These are phyloP conservation scores for Macrophomina pseudophaseolina DNA, from an alignment of 2,329 filamentous ascomycete species.

Conservation along the genomic window DNA sequence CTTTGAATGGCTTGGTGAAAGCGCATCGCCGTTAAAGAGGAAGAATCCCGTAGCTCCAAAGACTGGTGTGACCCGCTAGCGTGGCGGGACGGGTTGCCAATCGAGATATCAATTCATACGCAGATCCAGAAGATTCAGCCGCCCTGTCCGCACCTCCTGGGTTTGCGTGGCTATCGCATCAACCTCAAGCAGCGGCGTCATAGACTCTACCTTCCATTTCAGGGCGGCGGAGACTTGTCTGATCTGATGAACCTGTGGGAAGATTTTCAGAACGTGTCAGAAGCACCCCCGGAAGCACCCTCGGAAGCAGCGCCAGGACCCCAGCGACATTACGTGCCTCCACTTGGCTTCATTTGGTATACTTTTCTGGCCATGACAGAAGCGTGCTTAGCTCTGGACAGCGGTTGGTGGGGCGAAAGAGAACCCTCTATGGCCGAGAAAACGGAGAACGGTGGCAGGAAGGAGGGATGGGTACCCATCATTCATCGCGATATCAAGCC, in stretches of 20 bases:
- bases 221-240: not conserved
- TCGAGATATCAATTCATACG: slow-evolving; percentile 1
- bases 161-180: not conserved
- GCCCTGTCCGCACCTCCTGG: not conserved
- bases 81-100: slow-evolving; percentile 2
- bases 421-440: not conserved
- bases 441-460: not conserved
- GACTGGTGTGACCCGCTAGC: not conserved
- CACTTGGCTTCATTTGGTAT: not conserved
- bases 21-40: slow-evolving; percentile 1
- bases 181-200: not conserved
- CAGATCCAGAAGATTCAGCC: slow-evolving; percentile 2
- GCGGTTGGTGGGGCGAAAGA: slow-evolving; percentile 7
- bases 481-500: slow-evolving; percentile 8
- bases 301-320: too few species aligned
- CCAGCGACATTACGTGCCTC: too few species aligned
- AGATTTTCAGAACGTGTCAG: not conserved
- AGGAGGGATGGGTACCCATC: slow-evolving; percentile 7
- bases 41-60: not conserved
- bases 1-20: not conserved
- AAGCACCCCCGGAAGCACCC: too few species aligned
- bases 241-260: not conserved
- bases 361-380: not conserved
- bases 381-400: slow-evolving; percentile 7
- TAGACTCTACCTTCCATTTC: not conserved